These are phyloP conservation scores for Agrostemma githago DNA, from an alignment of 148 eudicot species.

Conservation along the genomic window DNA sequence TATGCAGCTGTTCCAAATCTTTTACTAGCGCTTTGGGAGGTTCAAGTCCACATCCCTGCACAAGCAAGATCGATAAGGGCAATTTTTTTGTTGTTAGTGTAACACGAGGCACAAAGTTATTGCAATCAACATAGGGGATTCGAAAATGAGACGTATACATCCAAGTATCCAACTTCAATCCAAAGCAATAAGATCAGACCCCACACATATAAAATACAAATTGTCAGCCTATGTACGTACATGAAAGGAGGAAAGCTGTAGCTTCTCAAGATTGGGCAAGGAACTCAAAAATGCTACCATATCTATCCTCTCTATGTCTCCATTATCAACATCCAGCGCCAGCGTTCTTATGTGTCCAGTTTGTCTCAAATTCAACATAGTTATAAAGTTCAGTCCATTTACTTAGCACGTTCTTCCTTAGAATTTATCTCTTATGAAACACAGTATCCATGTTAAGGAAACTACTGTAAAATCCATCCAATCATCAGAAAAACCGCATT, in stretches of 20 bases:
- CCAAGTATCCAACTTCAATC: background rate
- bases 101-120: background rate
- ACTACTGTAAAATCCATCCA: too few species aligned
- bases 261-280: constrained; percentile 10
- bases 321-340: background rate
- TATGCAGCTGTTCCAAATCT: background rate
- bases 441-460: too few species aligned
- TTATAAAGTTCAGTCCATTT: too few species aligned
- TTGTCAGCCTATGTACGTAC: background rate
- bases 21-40: constrained; percentile 2
- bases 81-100: background rate
- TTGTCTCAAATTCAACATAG: constrained; percentile 5
- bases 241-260: background rate
- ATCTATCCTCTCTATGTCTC: background rate
- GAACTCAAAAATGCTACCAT: background rate
- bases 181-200: background rate
- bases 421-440: too few species aligned
- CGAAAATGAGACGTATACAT: background rate
- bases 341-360: constrained; percentile 7
- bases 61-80: background rate
- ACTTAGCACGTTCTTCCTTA: too few species aligned
- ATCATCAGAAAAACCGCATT: too few species aligned
- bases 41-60: constrained; percentile 6
- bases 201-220: background rate
- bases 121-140: background rate